phyloP scores from a whole-genome alignment of 129 eudicot genomes.

The Helichrysum umbraculigerum region DNA sequence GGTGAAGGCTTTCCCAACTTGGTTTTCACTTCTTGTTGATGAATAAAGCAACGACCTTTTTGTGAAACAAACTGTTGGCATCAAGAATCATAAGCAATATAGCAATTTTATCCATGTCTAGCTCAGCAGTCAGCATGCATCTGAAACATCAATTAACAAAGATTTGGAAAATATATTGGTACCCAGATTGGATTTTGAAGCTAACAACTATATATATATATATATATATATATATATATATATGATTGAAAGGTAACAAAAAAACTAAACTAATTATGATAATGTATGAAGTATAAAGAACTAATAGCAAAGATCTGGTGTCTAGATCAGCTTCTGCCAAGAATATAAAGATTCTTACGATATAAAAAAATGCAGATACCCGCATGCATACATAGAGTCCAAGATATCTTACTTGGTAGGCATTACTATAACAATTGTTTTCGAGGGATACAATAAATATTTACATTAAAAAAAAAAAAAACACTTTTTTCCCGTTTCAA shows the following conservation, averaged over 20 bases:
- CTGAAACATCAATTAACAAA: slow-evolving; percentile 19
- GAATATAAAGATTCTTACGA: not conserved
- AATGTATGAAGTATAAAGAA: not conserved
- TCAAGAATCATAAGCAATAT: slow-evolving; percentile 29
- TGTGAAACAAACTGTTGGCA: slow-evolving; percentile 11
- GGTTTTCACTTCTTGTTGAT: slow-evolving; percentile 17
- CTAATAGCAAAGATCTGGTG: not conserved
- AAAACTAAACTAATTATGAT: not conserved
- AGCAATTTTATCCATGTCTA: slow-evolving; percentile 2
- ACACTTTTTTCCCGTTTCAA: too few relatives aligned
- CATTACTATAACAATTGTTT: too few relatives aligned
- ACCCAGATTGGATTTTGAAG: not conserved
- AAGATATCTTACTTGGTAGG: too few relatives aligned
- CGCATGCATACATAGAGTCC: not conserved
- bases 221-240: too few relatives aligned
- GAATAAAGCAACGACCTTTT: slow-evolving; percentile 17
- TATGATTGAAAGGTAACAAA: not conserved
- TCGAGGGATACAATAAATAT: too few relatives aligned
- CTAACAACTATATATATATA: not conserved
- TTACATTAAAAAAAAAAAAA: too few relatives aligned
- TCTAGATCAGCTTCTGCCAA: not conserved
- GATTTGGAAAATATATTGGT: not conserved
- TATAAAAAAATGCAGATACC: not conserved
- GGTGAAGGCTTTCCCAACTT: slow-evolving; percentile 16
- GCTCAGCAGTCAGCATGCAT: slow-evolving; percentile 17